These are phyloP conservation scores for Cutaneotrichosporon sp. DNA, from an alignment of 1,284 basidiomycete species.

Conservation along the genomic window DNA sequence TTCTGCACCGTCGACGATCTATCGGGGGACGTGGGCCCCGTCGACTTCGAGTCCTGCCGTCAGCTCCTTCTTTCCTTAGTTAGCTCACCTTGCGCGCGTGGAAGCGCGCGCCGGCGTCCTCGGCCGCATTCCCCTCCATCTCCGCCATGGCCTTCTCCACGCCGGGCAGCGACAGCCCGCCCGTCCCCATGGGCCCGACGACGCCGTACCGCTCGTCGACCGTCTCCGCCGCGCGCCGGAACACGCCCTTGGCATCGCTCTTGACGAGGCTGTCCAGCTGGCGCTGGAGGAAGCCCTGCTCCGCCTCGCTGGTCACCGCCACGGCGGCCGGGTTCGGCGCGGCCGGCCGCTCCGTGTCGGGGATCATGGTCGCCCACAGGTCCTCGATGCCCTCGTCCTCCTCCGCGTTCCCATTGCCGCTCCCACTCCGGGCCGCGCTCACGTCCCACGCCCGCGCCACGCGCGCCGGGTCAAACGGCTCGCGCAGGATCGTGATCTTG, in stretches of 20 bases:
- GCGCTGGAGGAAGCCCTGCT: conserved; percentile 81
- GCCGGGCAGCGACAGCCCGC: conserved; percentile 77
- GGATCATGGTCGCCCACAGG: conserved; percentile 51
- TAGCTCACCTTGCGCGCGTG: conserved; percentile 2
- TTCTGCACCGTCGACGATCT: conserved; percentile 30
- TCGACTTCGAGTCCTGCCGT: conserved; percentile 32
- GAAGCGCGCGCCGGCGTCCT: neutral
- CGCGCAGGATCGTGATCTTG: conserved; percentile 86
- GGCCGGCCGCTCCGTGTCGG: conserved; percentile 39
- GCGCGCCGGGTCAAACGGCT: conserved; percentile 81
- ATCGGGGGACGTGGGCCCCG: conserved; percentile 25
- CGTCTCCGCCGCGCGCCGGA: conserved; percentile 66
- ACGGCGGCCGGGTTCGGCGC: conserved; percentile 19
- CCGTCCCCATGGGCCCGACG: conserved; percentile 81
- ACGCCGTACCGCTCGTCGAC: conserved; percentile 58
- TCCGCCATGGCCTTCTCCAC: conserved; percentile 82
- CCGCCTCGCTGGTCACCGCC: conserved; percentile 58
- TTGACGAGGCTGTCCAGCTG: conserved; percentile 87
- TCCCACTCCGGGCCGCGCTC: too few species aligned
- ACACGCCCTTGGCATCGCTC: conserved; percentile 85
- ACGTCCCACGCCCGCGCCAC: conserved; percentile 83
- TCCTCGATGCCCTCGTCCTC: conserved; percentile 44
- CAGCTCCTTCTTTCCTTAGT: neutral
- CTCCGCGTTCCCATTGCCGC: conserved; percentile 40
- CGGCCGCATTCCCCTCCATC: conserved; percentile 64